Percentiles rank a stretch among this genome's conserved stretches.
phyloP scores from a whole-genome alignment of 106 monocot species.

The Hemerocallis citrina region DNA sequence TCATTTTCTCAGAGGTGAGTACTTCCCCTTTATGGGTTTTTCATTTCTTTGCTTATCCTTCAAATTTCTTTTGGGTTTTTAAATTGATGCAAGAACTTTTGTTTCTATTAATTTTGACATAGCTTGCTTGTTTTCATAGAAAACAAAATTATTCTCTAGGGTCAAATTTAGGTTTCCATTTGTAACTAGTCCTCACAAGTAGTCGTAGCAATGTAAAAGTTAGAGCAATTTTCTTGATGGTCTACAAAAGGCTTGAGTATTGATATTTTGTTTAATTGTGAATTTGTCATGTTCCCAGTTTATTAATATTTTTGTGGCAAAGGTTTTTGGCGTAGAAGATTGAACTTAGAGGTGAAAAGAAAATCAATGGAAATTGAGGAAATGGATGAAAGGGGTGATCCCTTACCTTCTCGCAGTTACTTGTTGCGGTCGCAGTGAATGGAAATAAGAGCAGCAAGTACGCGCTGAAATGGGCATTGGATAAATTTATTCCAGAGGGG shows the following conservation, averaged over 20 bases:
- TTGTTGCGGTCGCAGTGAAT: slow-evolving; percentile 52
- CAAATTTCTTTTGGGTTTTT: background rate
- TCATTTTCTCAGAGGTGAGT: background rate
- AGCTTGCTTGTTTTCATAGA: too few relatives aligned
- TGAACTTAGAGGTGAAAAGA: background rate
- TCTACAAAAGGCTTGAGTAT: background rate
- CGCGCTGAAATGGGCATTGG: slow-evolving; percentile 73
- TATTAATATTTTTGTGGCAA: background rate
- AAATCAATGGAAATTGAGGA: slow-evolving; percentile 36
- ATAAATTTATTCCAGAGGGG: slow-evolving; percentile 58
- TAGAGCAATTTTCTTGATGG: background rate
- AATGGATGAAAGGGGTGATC: background rate
- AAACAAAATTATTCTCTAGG: too few relatives aligned
- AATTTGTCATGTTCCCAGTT: background rate
- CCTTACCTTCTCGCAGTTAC: background rate
- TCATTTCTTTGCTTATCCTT: background rate
- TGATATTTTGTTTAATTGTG: background rate
- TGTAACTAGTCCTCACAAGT: background rate
- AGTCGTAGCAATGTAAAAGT: background rate
- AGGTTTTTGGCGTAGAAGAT: background rate
- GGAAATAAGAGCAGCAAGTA: slow-evolving; percentile 44
- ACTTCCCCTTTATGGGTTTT: background rate
- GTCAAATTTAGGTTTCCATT: background rate
- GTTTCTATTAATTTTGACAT: too few relatives aligned
- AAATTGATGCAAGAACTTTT: background rate